Evolutionary conservation across 345 rosid species (phyloP).

Genomic region (Eucalyptus cloeziana): DNA sequence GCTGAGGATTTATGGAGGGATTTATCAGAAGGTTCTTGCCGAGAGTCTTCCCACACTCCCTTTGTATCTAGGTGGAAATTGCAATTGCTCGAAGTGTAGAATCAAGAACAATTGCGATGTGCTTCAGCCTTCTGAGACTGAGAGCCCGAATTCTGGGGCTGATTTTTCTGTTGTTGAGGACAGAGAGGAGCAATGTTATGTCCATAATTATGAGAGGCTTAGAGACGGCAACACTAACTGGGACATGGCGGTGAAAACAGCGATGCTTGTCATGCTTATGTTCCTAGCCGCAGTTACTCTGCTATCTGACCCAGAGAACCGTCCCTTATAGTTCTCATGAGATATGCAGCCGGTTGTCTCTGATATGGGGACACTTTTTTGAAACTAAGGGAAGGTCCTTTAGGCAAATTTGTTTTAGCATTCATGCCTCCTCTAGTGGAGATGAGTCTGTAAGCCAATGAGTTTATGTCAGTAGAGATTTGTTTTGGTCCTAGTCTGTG

Average conservation of each 20-base stretch:
- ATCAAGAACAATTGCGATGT: not conserved
- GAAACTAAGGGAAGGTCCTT: not conserved
- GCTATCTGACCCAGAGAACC: slow-evolving; percentile 44
- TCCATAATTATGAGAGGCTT: slow-evolving; percentile 5
- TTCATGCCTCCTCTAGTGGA: not conserved
- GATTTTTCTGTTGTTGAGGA: slow-evolving; percentile 13
- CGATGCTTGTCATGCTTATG: slow-evolving; percentile 55
- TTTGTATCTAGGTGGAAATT: slow-evolving; percentile 71
- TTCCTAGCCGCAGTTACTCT: slow-evolving; percentile 43
- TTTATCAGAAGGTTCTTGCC: slow-evolving; percentile 39
- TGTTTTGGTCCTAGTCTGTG: not conserved
- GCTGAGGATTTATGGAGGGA: slow-evolving; percentile 73
- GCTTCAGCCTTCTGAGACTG: not conserved
- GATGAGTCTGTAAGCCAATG: not conserved
- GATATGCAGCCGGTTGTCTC: not conserved
- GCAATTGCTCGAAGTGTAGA: slow-evolving; percentile 61
- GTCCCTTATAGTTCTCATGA: slow-evolving; percentile 19
- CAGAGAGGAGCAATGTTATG: not conserved
- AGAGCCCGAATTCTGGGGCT: not conserved
- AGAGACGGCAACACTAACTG: slow-evolving; percentile 18
- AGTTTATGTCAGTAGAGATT: not conserved
- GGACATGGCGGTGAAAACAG: slow-evolving; percentile 45
- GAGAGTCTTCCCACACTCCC: slow-evolving; percentile 66
- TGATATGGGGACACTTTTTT: not conserved
- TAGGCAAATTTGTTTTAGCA: not conserved